Percentiles rank a stretch among this genome's conserved stretches.
These are phyloP conservation scores for Lindgomyces ingoldianus DNA, from an alignment of 495 filamentous ascomycete genomes.

Conservation along the genomic window DNA sequence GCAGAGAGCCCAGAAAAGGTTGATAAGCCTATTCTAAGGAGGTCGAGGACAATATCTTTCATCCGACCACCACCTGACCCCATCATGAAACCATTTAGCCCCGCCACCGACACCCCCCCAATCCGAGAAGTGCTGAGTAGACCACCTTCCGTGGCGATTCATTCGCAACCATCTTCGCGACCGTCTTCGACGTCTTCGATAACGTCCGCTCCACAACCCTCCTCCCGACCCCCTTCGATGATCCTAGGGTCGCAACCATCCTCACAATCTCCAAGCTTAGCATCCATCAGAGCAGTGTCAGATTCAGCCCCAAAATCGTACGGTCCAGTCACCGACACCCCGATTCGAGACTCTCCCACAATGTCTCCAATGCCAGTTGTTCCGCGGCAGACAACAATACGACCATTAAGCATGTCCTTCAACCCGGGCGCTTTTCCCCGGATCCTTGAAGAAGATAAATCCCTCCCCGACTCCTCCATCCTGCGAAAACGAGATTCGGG, in stretches of 20 bases:
- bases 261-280: background rate
- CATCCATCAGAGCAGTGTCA: background rate
- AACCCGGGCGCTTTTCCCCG: constrained; percentile 7
- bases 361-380: background rate
- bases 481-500: background rate
- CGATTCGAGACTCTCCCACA: background rate
- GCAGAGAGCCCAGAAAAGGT: constrained; percentile 2
- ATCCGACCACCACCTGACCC: constrained; percentile 20
- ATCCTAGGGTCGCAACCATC: background rate
- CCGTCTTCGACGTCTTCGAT: background rate
- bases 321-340: background rate
- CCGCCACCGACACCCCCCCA: background rate
- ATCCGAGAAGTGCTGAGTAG: background rate
- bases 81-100: background rate
- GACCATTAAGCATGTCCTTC: constrained; percentile 29
- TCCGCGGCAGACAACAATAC: background rate
- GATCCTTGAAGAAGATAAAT: constrained; percentile 20
- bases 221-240: background rate
- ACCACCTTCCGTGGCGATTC: background rate
- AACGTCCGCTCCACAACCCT: background rate
- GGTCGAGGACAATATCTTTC: constrained; percentile 25
- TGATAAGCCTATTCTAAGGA: constrained; percentile 22
- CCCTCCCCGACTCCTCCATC: background rate
- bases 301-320: background rate
- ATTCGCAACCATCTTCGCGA: background rate